Evolutionary conservation across 2,329 filamentous ascomycete species (phyloP).

Genomic region (Diaporthe australafricana): DNA sequence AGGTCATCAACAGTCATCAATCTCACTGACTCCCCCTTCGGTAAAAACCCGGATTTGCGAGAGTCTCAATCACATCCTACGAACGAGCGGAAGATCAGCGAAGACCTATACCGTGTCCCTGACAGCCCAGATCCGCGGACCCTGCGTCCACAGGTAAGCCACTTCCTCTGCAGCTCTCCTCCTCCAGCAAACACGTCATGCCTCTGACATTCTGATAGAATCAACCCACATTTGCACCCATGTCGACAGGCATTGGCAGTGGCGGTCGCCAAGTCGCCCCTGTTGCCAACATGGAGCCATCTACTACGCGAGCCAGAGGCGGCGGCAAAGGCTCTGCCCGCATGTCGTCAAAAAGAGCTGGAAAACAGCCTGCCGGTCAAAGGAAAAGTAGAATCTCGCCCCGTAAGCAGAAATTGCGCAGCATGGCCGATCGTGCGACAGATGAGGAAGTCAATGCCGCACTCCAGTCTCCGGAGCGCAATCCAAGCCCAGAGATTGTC

Average conservation of each 20-base stretch:
- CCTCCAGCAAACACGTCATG: neutral
- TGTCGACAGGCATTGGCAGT: neutral
- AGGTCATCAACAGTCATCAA: conserved; percentile 4
- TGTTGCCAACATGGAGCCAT: neutral
- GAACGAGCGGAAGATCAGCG: neutral
- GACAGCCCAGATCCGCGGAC: neutral
- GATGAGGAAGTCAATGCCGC: neutral
- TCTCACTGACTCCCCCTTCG: neutral
- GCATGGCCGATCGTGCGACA: neutral
- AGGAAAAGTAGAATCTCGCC: neutral
- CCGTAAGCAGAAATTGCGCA: neutral
- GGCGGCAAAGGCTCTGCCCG: neutral
- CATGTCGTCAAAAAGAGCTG: neutral
- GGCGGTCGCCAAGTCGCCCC: neutral
- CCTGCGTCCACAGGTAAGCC: neutral
- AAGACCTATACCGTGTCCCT: neutral
- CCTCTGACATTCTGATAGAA: neutral
- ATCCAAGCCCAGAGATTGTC: neutral
- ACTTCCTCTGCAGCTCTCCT: neutral
- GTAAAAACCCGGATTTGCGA: neutral
- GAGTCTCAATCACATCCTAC: neutral
- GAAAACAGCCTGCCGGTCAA: neutral
- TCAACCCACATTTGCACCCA: neutral
- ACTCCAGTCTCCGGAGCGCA: neutral
- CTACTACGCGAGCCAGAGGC: neutral